Evolutionary conservation across 768 basidiomycete species (phyloP).

Genomic region (Leccinellum albellum): DNA sequence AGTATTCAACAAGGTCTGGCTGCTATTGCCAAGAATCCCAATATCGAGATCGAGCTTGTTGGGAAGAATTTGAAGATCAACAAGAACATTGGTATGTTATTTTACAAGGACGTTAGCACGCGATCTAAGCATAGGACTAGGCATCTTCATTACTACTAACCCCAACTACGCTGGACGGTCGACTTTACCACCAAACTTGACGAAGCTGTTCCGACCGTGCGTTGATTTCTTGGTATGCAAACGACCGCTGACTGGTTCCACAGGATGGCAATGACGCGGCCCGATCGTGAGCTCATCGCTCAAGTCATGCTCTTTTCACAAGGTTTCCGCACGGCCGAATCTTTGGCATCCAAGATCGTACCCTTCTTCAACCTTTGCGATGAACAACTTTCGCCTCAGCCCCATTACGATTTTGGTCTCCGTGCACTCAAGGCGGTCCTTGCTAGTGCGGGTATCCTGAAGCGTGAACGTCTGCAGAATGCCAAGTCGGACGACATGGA

Average conservation of each 20-base stretch:
- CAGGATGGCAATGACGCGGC: slow-evolving; percentile 99
- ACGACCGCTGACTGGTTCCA: slow-evolving; percentile 5
- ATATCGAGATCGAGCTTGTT: slow-evolving; percentile 90
- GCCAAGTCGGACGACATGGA: slow-evolving; percentile 39
- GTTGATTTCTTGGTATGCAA: slow-evolving; percentile 27
- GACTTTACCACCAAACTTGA: slow-evolving; percentile 79
- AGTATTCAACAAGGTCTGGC: slow-evolving; percentile 95
- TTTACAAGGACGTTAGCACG: background rate
- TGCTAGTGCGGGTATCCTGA: slow-evolving; percentile 95
- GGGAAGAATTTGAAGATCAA: slow-evolving; percentile 93
- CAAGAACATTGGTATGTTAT: slow-evolving; percentile 75
- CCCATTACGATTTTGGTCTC: slow-evolving; percentile 98
- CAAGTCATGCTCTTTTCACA: slow-evolving; percentile 99
- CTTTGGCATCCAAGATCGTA: slow-evolving; percentile 95
- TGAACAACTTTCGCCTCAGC: slow-evolving; percentile 94
- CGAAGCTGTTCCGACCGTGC: slow-evolving; percentile 90
- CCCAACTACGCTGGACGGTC: slow-evolving; percentile 99
- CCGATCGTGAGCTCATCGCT: slow-evolving; percentile 96
- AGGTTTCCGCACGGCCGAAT: slow-evolving; percentile 97
- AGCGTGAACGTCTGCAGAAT: slow-evolving; percentile 76
- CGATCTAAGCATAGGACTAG: slow-evolving; percentile 35
- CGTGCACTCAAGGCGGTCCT: slow-evolving; percentile 96
- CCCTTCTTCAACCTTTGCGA: slow-evolving; percentile 99
- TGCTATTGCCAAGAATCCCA: slow-evolving; percentile 76
- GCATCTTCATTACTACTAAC: slow-evolving; percentile 98